These are phyloP conservation scores for Pichia paraexigua DNA, from an alignment of 805 yeast species.

Conservation along the genomic window DNA sequence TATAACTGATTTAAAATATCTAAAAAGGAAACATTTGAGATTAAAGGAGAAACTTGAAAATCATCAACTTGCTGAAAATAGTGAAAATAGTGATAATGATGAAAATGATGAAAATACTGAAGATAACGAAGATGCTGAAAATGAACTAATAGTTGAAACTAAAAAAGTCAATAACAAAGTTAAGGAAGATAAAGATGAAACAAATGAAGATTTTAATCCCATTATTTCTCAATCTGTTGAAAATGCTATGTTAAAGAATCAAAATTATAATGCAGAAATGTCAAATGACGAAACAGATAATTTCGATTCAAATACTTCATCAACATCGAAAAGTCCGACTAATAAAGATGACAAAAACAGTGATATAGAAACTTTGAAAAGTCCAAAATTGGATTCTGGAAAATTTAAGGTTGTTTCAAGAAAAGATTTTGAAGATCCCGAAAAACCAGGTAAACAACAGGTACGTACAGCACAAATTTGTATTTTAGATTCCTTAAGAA, in stretches of 20 bases:
- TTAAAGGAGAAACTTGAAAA: not conserved
- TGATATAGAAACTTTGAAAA: not conserved
- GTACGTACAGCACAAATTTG: constrained; percentile 35
- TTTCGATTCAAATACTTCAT: not conserved
- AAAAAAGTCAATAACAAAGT: not conserved
- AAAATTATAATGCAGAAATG: not conserved
- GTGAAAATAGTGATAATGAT: not conserved
- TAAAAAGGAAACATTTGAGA: constrained; percentile 10
- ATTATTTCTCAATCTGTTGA: not conserved
- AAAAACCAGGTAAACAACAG: constrained; percentile 3
- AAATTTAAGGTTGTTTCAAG: not conserved
- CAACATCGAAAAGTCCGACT: too few relatives aligned
- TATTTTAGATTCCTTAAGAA: constrained; percentile 71
- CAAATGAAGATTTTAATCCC: not conserved
- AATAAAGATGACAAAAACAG: not conserved
- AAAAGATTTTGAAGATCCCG: not conserved
- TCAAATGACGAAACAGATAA: not conserved
- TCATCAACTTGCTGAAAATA: not conserved
- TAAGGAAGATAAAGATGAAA: too few relatives aligned
- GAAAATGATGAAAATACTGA: not conserved
- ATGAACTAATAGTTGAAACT: not conserved
- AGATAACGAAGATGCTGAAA: not conserved
- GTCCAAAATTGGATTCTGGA: not conserved
- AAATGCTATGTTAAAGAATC: not conserved
- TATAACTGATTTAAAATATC: constrained; percentile 43